Conservation (phyloP, 352 stramenopile species). For the Pythium apleroticum region DNA sequence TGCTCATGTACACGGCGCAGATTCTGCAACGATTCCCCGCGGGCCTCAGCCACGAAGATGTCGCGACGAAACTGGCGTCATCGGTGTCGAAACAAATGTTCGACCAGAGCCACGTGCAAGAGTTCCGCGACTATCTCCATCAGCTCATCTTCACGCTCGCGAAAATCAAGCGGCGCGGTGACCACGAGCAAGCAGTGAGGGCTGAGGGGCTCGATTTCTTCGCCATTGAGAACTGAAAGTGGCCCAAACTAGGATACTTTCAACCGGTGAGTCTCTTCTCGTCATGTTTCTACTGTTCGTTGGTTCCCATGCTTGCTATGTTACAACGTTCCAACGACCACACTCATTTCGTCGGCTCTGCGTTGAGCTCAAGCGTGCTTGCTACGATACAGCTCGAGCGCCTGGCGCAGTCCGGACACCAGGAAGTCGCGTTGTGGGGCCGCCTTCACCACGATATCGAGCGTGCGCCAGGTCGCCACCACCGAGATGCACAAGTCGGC, state of each 20-base stretch:
- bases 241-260: background rate
- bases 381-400: conserved; percentile 22
- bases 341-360: background rate
- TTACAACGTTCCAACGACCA: conserved; percentile 1
- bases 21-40: conserved; percentile 61
- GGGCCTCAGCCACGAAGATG: conserved; percentile 52
- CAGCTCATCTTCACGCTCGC: conserved; percentile 74
- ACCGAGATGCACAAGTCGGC: conserved; percentile 59
- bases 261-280: background rate
- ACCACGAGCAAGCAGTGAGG: conserved; percentile 44
- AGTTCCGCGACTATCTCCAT: conserved; percentile 81
- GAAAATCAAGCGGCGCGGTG: conserved; percentile 49
- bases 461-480: conserved; percentile 55
- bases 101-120: conserved; percentile 54
- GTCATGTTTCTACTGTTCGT: background rate
- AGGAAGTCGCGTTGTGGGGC: conserved; percentile 57
- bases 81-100: conserved; percentile 67
- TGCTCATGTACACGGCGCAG: conserved; percentile 77
- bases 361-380: conserved; percentile 21
- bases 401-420: conserved; percentile 37
- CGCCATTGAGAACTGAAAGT: conserved; percentile 38
- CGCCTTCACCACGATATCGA: conserved; percentile 58
- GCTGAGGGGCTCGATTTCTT: conserved; percentile 63
- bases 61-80: conserved; percentile 43
- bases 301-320: conserved; percentile 1